phyloP scores from a whole-genome alignment of 2,329 filamentous ascomycete genomes.

The Trichophyton simii region DNA sequence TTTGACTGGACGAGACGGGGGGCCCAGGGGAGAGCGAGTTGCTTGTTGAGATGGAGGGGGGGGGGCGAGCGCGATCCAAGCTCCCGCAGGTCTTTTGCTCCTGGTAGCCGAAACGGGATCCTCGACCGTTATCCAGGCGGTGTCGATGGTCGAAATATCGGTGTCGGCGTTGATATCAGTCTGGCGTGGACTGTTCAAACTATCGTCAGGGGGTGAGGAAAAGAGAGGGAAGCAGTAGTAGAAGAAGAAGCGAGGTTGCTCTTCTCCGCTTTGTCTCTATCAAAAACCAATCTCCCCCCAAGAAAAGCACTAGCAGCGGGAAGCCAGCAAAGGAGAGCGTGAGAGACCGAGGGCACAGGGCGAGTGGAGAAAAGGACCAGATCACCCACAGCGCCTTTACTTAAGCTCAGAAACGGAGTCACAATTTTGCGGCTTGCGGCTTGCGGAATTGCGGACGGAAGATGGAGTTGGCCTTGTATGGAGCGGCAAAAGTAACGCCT shows the following conservation, averaged over 20 bases:
- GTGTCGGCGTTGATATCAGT: background rate
- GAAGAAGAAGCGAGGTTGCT: background rate
- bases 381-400: background rate
- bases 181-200: no score
- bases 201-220: no score
- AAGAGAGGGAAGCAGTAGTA: no score
- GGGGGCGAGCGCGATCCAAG: conserved; percentile 2
- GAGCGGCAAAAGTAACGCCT: background rate
- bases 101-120: background rate
- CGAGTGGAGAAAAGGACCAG: background rate
- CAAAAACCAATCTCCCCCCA: background rate
- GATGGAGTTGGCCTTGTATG: background rate
- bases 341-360: background rate
- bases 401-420: background rate
- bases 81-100: background rate
- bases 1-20: conserved; percentile 1
- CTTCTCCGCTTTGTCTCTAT: background rate
- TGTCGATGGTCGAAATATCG: background rate
- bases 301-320: background rate
- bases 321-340: background rate
- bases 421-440: conserved; percentile 3
- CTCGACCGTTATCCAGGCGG: background rate
- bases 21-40: background rate
- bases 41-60: background rate
- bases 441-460: conserved; percentile 1